Base-by-base conservation (phyloP, 345 rosid genomes). In the Kandelia obovata region DNA sequence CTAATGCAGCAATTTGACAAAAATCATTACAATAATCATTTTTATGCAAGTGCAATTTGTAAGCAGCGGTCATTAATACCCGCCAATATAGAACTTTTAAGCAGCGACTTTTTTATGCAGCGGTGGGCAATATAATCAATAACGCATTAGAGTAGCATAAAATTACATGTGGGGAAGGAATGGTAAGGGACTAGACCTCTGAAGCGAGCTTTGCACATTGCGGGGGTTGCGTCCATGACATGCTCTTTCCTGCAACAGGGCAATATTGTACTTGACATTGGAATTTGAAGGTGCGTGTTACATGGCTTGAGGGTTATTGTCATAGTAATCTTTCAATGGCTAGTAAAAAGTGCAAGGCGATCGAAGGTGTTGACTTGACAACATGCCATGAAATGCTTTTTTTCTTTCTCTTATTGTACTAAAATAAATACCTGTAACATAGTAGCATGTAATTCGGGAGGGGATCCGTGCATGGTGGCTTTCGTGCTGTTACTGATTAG, bases 221-320 rank as follows among this genome's bases (percentile, higher is more conserved):
- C 35, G 96, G 96, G 96, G 70, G 64, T 56, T n/a, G 95, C 93
- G 1, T 80, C 76, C 95, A 92, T 88, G 61, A 53, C 77, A 66
- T 88, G 91, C 65, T 90, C 84, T 64, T 78, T 74, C 51, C 58
- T 64, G 1, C 34, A 47, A 9, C 56, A 15, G 37, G 58, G 16
- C 8, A 58, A 60, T 30, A 57, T 58, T 73, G 21, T 13, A 17
- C 16, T 66, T 58, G 70, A 23, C 53, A 61, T 62, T 56, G 47
- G 25, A 51, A 25, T n/a, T 37, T 53, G 5, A 20, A 26, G 3
- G 11, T 56, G 59, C 16, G 25, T 56, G 59, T 56, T 27, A 10
- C 11, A 3, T 21, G 28, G 16, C 28, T 56, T 3, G 59, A 5
- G 30, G 59, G 9, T 21, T 8, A n/a, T n/a, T 8, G 25, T 43